Conservation (phyloP, 2,329 filamentous ascomycete genomes). For the Seiridium unicorne region DNA sequence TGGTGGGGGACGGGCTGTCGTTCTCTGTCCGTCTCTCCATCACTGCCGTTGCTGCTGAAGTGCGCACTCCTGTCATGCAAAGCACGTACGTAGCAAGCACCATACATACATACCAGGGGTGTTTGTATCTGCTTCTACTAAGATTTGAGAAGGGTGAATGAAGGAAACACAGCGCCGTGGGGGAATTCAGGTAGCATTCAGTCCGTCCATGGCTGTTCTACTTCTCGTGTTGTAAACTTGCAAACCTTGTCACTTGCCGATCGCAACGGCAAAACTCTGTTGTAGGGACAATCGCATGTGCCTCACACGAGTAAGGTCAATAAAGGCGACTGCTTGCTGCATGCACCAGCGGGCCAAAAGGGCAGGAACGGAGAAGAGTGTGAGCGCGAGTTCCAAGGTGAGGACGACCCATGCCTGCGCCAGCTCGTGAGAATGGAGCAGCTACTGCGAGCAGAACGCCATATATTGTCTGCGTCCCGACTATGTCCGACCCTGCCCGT, state of each 20-base stretch:
- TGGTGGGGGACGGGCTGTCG: background rate
- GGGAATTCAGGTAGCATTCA: too few relatives aligned
- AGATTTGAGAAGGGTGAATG: too few relatives aligned
- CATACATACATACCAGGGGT: background rate
- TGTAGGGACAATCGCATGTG: background rate
- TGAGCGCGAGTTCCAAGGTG: background rate
- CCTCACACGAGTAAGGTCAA: background rate
- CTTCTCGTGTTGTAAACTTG: too few relatives aligned
- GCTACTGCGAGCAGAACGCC: conserved; percentile 4
- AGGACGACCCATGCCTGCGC: conserved; percentile 1
- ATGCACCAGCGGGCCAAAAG: background rate
- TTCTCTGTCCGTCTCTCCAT: background rate
- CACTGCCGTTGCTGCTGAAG: background rate
- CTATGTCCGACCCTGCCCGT: background rate
- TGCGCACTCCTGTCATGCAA: background rate
- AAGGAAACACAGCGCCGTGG: too few relatives aligned
- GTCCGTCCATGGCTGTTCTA: too few relatives aligned
- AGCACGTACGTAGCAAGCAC: background rate
- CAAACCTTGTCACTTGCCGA: background rate
- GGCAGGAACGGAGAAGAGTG: background rate
- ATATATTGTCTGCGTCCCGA: conserved; percentile 1
- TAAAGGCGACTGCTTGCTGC: background rate
- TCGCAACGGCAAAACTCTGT: background rate
- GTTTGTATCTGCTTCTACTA: too few relatives aligned
- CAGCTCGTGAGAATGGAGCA: background rate